Base-by-base conservation (phyloP, 163 green algal genomes). In the Chloroidium sp. region DNA sequence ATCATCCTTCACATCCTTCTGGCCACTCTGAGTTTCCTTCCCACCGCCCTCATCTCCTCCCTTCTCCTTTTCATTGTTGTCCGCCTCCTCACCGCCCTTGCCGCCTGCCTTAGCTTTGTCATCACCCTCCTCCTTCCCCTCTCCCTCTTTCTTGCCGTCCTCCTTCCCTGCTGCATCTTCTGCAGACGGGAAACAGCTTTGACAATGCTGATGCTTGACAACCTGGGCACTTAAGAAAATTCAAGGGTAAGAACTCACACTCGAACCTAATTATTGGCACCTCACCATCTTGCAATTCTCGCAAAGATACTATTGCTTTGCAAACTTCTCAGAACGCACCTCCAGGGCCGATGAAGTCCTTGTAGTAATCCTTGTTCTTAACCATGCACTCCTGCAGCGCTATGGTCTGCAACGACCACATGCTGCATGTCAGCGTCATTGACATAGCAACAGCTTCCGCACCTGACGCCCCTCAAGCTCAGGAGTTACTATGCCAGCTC, bases 341-440 rank as follows among this genome's bases (percentile, higher is more conserved):
- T 72, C 67, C 6, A 72, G 6, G 67, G 12, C 82, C 62, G 13
- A 91, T 76, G 62, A 92, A 79, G 1, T 84, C 81, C 2, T 79
- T 81, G 62, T 95, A 94, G 80, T 94, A 94, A 0, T 92, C 89
- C 10, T 83, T 77, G 79, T 94, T 81, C 12, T 75, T 75, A 74
- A 91, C 60, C 90, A 95, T 94, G 86, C 90, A 95, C 62, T 90
- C 84, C 61, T 87, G 84, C 79, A 93, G 78, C 3, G 62, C 14
- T 10, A 76, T 2, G 14, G 62, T 62, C 59, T 77, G 72, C 60
- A 57, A 0, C n/a, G 36, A 36, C 36, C 36, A 36, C 36, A 36
- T 36, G 36, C 36, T 36, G 36, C 36, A 36, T 36, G 36, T 36
- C 36, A 36, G 36, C 36, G 36, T 36, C 36, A 36, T 36, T 36